Base-by-base conservation (phyloP, 805 yeast species). In the Candida succiphila region DNA sequence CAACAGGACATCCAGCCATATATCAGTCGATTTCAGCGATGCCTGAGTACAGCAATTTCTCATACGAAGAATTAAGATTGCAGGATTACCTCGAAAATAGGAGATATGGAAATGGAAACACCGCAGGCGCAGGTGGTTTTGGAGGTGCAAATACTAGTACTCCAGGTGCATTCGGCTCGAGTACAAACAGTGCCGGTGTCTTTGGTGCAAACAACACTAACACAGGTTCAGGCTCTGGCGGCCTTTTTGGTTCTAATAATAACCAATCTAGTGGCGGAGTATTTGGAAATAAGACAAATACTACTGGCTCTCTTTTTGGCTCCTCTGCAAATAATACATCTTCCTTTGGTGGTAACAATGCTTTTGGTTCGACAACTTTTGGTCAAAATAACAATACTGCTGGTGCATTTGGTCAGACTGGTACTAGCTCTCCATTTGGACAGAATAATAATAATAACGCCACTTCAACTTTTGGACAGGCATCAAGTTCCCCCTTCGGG, bases 21-120 rank as follows among this genome's bases (percentile, higher is more conserved):
- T 88, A 65, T 58, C 85, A 89, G 56, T 75, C 75, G 45, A 80
- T 92, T 40, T 64, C 83, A 9, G 72, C 84, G 29, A 88, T 92
- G 96, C 95, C 94, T 5, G 95, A 86, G 55, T 92, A 89, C 52
- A 70, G 69, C 45, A 76, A 77, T 45, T 83, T 57, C 46, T 83
- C 95, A 0, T 72, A 78, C 49, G 96, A 87, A 55, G 98, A 92
- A 53, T 70, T 92, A 56, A 72, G 99, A 51, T 63, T 71, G 45
- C 89, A 81, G 54, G 99, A 92, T 59, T 92, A 92, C 53, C 74
- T 75, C 45, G 82, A 76, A 42, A 74, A 73, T 35, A 68, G 92
- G 49, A 68, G 74, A 39, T 74, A 42, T 41, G 88, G 84, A 13
- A 73, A 41, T 33, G 51, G 47, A 17, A 38, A 33, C 10, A 7